phyloP scores from a whole-genome alignment of 331 rosid genomes.

The Ulmus americana region DNA sequence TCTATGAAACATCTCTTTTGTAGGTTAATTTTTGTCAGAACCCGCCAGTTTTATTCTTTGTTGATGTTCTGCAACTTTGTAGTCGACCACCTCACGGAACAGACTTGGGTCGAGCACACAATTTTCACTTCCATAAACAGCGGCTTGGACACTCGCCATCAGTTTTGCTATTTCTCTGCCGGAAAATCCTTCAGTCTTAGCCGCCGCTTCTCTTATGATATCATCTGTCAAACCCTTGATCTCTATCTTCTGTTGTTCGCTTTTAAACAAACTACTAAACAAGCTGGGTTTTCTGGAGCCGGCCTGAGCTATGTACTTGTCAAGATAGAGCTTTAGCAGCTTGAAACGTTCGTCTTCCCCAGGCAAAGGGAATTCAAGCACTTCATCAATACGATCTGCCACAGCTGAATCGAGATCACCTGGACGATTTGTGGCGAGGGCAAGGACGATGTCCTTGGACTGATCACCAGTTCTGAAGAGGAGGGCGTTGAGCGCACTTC shows the following conservation, averaged over 20 bases:
- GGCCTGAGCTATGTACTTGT: conserved; percentile 75
- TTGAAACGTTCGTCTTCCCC: conserved; percentile 84
- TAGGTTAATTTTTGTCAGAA: conserved; percentile 29
- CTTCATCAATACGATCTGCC: conserved; percentile 88
- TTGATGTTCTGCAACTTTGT: conserved; percentile 93
- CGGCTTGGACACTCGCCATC: conserved; percentile 96
- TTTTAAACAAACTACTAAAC: conserved; percentile 48
- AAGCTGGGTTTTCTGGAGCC: conserved; percentile 58
- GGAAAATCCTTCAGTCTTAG: conserved; percentile 78
- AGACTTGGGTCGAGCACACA: conserved; percentile 73
- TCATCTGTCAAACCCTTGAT: conserved; percentile 79
- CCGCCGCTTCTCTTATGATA: conserved; percentile 74
- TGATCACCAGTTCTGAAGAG: conserved; percentile 97
- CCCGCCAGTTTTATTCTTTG: conserved; percentile 79
- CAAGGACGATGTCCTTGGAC: conserved; percentile 95
- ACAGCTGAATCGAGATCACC: conserved; percentile 98
- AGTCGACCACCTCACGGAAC: conserved; percentile 91
- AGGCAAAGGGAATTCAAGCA: conserved; percentile 91
- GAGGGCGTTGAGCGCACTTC: conserved; percentile 95
- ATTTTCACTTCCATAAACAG: conserved; percentile 80
- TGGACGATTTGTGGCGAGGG: conserved; percentile 90
- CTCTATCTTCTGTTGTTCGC: conserved; percentile 61
- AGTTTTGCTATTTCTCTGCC: conserved; percentile 96
- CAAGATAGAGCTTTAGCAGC: conserved; percentile 78
- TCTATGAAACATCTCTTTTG: conserved; percentile 17